A percentile compares a stretch with the other conserved stretches of the same genome.
phyloP scores from a whole-genome alignment of 2,329 filamentous ascomycete species.

The Penicillium aurantiogriseum region DNA sequence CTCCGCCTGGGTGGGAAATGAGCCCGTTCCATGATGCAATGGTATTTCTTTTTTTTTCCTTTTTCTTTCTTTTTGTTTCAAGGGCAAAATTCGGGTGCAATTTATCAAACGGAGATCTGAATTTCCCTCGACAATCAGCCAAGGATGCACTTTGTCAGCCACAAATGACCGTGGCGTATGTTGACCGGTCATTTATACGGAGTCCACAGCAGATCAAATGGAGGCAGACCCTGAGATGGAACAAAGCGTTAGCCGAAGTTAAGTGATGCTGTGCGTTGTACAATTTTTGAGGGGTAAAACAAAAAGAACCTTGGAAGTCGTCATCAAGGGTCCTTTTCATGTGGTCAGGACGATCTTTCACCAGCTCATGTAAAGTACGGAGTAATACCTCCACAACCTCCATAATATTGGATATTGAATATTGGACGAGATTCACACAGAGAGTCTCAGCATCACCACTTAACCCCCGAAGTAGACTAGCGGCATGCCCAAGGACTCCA shows the following conservation, averaged over 20 bases:
- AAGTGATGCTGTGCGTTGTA: not conserved
- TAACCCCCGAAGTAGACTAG: not conserved
- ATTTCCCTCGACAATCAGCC: constrained; percentile 5
- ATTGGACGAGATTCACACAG: not conserved
- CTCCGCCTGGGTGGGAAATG: constrained; percentile 4
- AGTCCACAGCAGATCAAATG: not conserved
- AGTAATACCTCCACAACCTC: not conserved
- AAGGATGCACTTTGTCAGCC: constrained; percentile 2
- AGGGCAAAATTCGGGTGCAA: not conserved
- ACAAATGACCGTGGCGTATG: constrained; percentile 1
- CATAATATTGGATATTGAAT: not conserved
- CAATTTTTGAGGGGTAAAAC: constrained; percentile 1
- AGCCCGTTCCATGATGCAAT: not conserved
- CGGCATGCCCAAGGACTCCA: constrained; percentile 3
- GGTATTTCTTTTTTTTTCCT: not conserved
- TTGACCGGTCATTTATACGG: not conserved
- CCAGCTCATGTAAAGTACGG: not conserved
- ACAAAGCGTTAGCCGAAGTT: constrained; percentile 1
- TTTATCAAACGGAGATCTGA: not conserved
- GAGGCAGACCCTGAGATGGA: not conserved
- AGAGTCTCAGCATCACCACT: constrained; percentile 1
- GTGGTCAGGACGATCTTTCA: constrained; percentile 4
- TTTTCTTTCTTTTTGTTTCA: not conserved
- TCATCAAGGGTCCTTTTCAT: constrained; percentile 8
- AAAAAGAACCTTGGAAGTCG: not conserved